Percentiles rank a stretch among this genome's conserved stretches.
Evolutionary conservation across 2,329 filamentous ascomycete species (phyloP).

Genomic region (Aspergillus amoenus): DNA sequence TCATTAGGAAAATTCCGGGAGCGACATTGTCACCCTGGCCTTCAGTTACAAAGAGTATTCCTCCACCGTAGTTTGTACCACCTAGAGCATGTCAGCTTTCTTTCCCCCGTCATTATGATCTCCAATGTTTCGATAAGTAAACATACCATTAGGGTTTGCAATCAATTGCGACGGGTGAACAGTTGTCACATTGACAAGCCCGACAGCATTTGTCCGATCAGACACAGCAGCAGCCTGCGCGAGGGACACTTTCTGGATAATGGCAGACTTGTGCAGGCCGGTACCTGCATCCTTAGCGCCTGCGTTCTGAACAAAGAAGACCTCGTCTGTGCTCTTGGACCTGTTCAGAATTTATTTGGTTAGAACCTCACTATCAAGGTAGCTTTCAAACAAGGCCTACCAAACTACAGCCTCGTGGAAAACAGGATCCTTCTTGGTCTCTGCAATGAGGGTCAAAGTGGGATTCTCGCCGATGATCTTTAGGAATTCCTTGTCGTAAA

Average conservation of each 20-base stretch:
- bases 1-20: background rate
- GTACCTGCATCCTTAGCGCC: background rate
- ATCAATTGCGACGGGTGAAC: background rate
- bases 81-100: background rate
- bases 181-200: background rate
- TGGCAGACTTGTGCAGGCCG: background rate
- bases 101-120: too few relatives aligned
- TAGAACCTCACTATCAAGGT: too few relatives aligned
- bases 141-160: background rate
- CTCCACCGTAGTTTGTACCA: background rate
- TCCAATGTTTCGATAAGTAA: background rate
- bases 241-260: background rate
- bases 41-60: background rate
- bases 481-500: background rate
- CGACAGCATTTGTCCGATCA: background rate
- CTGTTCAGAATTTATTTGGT: background rate
- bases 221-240: background rate
- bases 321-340: background rate
- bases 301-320: background rate
- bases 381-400: background rate
- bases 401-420: background rate
- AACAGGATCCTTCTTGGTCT: background rate
- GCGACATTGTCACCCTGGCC: background rate
- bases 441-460: background rate
- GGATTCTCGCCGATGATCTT: background rate